Conservation (phyloP, 495 filamentous ascomycete species). For the Aspergillus avenaceus region DNA sequence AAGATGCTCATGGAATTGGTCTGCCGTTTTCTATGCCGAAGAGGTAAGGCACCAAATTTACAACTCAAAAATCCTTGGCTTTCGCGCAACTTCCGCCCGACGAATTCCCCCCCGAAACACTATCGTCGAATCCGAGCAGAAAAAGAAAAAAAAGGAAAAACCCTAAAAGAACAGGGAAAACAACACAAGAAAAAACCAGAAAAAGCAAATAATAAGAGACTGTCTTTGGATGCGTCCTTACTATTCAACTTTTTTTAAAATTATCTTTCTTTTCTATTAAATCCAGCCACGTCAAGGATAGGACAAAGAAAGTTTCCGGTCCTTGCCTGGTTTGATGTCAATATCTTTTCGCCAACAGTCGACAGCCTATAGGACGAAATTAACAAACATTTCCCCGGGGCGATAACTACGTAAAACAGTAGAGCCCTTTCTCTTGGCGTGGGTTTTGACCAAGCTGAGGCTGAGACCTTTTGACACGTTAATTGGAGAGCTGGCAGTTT, state of each 20-base stretch:
- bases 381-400: not conserved
- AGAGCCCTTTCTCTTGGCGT: not conserved
- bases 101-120: not conserved
- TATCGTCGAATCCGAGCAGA: not conserved
- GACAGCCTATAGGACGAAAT: not conserved
- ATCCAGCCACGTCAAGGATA: conserved; percentile 11
- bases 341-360: not conserved
- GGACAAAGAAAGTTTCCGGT: not conserved
- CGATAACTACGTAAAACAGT: not conserved
- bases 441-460: not conserved
- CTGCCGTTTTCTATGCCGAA: not conserved
- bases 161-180: no score
- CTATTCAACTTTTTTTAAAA: not conserved
- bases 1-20: no score
- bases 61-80: not conserved
- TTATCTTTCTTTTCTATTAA: conserved; percentile 6
- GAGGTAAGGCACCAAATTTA: not conserved
- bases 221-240: not conserved
- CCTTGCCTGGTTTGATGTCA: conserved; percentile 5
- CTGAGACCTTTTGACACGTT: not conserved
- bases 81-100: not conserved
- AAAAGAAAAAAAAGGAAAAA: not conserved
- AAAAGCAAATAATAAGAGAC: not conserved
- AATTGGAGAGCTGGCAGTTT: not conserved
- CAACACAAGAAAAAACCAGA: not conserved